Conservation (phyloP, 306 rosid genomes). For the Vigna mungo region DNA sequence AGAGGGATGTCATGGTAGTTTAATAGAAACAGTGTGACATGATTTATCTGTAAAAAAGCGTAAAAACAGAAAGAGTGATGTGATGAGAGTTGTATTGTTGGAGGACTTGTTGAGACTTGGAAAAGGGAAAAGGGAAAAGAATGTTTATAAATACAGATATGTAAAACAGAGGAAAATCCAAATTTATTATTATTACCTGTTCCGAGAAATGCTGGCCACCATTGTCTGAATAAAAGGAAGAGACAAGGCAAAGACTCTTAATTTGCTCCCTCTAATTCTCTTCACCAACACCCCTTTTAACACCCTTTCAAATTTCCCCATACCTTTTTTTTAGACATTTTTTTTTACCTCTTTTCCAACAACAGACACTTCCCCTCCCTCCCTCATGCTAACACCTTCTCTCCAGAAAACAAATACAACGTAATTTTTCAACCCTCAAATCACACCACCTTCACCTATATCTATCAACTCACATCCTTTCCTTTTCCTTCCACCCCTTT, state of each 20-base stretch:
- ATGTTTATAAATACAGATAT: not conserved
- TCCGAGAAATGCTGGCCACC: conserved; percentile 56
- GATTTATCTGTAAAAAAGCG: not conserved
- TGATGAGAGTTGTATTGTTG: not conserved
- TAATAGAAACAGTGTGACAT: too few species aligned
- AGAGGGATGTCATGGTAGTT: too few species aligned
- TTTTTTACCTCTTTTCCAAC: not conserved
- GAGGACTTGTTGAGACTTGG: not conserved
- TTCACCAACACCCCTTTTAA: conserved; percentile 42
- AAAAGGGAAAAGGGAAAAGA: too few species aligned
- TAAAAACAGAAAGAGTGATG: not conserved
- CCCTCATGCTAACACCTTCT: conserved; percentile 18
- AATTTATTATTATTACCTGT: conserved; percentile 19
- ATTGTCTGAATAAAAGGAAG: conserved; percentile 28
- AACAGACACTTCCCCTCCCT: not conserved
- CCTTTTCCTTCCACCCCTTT: not conserved
- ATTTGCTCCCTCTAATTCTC: conserved; percentile 40
- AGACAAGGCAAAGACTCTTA: conserved; percentile 35
- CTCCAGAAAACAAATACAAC: conserved; percentile 3
- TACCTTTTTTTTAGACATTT: conserved; percentile 44
- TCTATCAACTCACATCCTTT: not conserved
- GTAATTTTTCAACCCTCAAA: conserved; percentile 55
- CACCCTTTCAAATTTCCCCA: conserved; percentile 37
- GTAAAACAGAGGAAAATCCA: conserved; percentile 32
- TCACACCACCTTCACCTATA: conserved; percentile 40